phyloP scores from a whole-genome alignment of 495 filamentous ascomycete species.

The Penicillium salamii region DNA sequence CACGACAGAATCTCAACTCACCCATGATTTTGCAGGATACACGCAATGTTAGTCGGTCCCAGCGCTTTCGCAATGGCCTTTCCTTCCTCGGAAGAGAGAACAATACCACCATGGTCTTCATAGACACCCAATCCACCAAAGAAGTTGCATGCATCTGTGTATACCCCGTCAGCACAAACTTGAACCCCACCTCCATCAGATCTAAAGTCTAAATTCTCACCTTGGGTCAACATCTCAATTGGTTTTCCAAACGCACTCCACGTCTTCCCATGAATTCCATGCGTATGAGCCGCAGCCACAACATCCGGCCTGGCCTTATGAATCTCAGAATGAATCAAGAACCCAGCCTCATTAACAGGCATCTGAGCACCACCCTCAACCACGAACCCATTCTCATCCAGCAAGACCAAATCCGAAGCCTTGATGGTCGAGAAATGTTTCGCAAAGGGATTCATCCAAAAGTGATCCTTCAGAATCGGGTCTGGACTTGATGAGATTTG shows the following conservation, averaged over 20 bases:
- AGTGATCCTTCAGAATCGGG: constrained; percentile 53
- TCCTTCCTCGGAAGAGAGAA: constrained; percentile 61
- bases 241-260: constrained; percentile 47
- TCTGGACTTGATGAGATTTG: constrained; percentile 13
- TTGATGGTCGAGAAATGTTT: constrained; percentile 56
- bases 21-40: constrained; percentile 68
- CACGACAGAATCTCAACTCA: constrained; percentile 6
- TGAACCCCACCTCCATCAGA: no score
- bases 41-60: constrained; percentile 59
- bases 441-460: constrained; percentile 67
- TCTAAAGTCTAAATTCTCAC: constrained; percentile 11
- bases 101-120: constrained; percentile 52
- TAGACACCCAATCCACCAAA: constrained; percentile 52
- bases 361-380: constrained; percentile 51
- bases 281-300: constrained; percentile 49
- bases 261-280: constrained; percentile 45
- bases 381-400: constrained; percentile 47
- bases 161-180: constrained; percentile 5
- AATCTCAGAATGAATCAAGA: constrained; percentile 60
- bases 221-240: constrained; percentile 52
- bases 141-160: constrained; percentile 57
- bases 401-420: constrained; percentile 48
- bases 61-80: constrained; percentile 56
- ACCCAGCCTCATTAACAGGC: constrained; percentile 64
- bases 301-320: constrained; percentile 52